phyloP scores from a whole-genome alignment of 2,329 filamentous ascomycete species.

The Colletotrichum echinochloae region DNA sequence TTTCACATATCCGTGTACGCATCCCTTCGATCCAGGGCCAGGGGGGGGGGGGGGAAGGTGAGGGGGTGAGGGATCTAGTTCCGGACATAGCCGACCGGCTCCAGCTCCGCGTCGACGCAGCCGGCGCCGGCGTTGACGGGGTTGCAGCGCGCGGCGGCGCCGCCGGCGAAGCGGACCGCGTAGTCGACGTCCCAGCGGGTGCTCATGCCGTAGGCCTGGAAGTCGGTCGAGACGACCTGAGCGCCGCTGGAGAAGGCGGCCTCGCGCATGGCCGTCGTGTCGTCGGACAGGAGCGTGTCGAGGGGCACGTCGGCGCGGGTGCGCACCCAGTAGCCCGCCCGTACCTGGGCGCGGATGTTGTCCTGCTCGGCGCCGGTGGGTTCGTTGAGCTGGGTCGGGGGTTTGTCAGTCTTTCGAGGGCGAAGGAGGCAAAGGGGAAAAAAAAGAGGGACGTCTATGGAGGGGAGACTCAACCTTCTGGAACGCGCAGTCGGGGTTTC shows the following conservation, averaged over 20 bases:
- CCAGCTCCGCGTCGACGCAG: constrained; percentile 42
- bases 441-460: too few species aligned
- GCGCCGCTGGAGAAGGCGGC: constrained; percentile 59
- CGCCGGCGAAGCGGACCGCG: constrained; percentile 47
- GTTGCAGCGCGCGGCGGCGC: constrained; percentile 48
- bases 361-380: constrained; percentile 50
- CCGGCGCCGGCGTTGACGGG: constrained; percentile 44
- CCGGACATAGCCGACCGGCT: constrained; percentile 42
- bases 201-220: constrained; percentile 59
- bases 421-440: not conserved
- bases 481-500: constrained; percentile 59
- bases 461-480: constrained; percentile 50
- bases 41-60: too few species aligned
- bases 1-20: not conserved
- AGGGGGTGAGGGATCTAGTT: constrained; percentile 26
- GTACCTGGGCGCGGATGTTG: constrained; percentile 58
- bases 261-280: constrained; percentile 55
- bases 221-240: constrained; percentile 63
- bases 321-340: constrained; percentile 61
- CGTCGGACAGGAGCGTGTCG: constrained; percentile 54
- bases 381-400: constrained; percentile 55
- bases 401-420: not conserved
- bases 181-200: constrained; percentile 61
- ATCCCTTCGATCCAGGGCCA: not conserved
- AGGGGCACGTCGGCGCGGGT: constrained; percentile 61